A percentile compares a stretch with the other conserved stretches of the same genome.
These are phyloP conservation scores for Debaryomyces hansenii DNA, from an alignment of 805 yeast species.

Conservation along the genomic window DNA sequence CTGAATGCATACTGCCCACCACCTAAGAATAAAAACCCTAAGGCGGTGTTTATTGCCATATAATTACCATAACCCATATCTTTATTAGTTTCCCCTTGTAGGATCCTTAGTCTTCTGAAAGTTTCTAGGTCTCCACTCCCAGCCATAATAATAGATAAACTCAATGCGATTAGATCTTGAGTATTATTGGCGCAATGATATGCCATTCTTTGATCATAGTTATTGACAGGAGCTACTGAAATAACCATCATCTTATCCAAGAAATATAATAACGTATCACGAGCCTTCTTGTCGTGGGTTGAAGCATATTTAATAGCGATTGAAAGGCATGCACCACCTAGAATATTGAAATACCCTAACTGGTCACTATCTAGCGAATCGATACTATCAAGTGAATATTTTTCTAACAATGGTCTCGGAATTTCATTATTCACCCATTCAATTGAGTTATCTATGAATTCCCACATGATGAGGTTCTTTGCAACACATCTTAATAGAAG, in stretches of 20 bases:
- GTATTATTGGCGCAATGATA: constrained; percentile 52
- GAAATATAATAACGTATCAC: constrained; percentile 53
- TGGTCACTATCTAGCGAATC: constrained; percentile 54
- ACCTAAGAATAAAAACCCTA: constrained; percentile 87
- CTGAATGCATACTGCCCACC: constrained; percentile 88
- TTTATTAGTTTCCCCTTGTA: constrained; percentile 58
- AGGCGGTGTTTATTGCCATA: constrained; percentile 74
- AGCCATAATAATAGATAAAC: constrained; percentile 77
- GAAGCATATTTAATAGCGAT: constrained; percentile 80
- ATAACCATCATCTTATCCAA: constrained; percentile 52
- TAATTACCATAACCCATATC: constrained; percentile 63
- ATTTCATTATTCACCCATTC: constrained; percentile 61
- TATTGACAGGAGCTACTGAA: constrained; percentile 40
- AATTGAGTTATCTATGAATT: constrained; percentile 45
- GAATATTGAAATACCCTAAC: constrained; percentile 58
- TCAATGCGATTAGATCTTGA: constrained; percentile 59
- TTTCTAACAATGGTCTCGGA: constrained; percentile 44
- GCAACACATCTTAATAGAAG: constrained; percentile 65
- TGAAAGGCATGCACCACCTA: constrained; percentile 75
- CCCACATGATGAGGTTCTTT: constrained; percentile 72
- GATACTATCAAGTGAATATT: constrained; percentile 22
- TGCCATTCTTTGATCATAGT: constrained; percentile 61
- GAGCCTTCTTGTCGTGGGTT: constrained; percentile 52
- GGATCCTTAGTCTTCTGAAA: constrained; percentile 66
- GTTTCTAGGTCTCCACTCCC: constrained; percentile 87